Conservation (phyloP, 2,329 filamentous ascomycete genomes). For the Stemphylium beticola region DNA sequence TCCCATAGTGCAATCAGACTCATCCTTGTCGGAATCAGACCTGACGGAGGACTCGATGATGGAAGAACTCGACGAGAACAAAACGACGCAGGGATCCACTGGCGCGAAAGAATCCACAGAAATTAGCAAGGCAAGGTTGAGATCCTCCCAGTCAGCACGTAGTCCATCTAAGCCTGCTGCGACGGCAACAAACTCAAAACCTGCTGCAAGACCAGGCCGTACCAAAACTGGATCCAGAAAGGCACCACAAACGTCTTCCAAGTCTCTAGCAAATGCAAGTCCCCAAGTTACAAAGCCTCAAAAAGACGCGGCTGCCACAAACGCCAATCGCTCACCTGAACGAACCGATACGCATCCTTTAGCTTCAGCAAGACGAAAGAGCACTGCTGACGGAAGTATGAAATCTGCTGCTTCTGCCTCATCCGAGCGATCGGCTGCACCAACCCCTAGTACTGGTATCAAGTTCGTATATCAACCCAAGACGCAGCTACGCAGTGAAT, state of each 20-base stretch:
- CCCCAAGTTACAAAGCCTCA: background rate
- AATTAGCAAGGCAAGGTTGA: background rate
- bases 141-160: background rate
- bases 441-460: constrained; percentile 19
- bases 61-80: constrained; percentile 5
- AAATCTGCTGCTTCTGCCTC: background rate
- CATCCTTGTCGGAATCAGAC: constrained; percentile 20
- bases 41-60: constrained; percentile 12
- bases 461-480: constrained; percentile 35
- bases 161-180: background rate
- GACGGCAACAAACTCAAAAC: background rate
- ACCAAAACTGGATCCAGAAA: background rate
- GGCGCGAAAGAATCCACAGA: background rate
- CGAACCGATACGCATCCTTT: background rate
- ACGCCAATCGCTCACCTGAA: background rate
- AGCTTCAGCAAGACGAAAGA: background rate
- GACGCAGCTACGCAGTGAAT: constrained; percentile 10
- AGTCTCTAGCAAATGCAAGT: background rate
- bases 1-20: constrained; percentile 24
- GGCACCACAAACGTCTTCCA: background rate
- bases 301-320: background rate
- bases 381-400: background rate
- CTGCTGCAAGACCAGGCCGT: background rate
- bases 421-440: background rate
- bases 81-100: background rate